A percentile compares a stretch with the other conserved stretches of the same genome.
phyloP scores from a whole-genome alignment of 164 flowering plant species.

The Vitis amurensis region DNA sequence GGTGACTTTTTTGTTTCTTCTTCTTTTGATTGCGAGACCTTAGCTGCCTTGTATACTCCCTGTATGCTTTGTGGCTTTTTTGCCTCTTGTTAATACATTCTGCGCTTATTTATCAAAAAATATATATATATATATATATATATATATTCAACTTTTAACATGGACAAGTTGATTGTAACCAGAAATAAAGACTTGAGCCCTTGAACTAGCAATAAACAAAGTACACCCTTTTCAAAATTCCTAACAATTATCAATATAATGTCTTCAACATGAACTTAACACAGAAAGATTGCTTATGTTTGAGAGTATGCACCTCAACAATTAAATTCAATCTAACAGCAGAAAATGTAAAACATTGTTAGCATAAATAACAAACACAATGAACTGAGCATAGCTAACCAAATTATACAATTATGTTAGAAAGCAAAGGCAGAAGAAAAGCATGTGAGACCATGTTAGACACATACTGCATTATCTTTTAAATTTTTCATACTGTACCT shows the following conservation, averaged over 20 bases:
- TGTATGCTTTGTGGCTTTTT: no score
- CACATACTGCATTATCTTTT: background rate
- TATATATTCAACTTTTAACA: no score
- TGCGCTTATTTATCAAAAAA: no score
- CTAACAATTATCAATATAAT: background rate
- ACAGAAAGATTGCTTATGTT: background rate
- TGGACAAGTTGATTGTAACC: no score
- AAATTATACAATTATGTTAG: background rate
- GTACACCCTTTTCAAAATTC: background rate
- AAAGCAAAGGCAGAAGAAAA: slow-evolving; percentile 3
- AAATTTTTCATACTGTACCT: slow-evolving; percentile 44
- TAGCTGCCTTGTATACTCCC: no score
- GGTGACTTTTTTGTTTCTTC: no score
- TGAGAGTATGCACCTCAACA: background rate
- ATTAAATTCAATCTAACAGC: background rate
- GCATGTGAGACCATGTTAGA: background rate
- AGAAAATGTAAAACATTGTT: background rate
- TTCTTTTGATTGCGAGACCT: no score
- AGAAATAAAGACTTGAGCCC: background rate
- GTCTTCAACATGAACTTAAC: background rate
- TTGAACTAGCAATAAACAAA: background rate
- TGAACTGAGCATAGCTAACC: background rate
- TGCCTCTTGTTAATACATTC: no score
- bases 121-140: no score
- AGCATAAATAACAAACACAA: no score